Percentiles rank a stretch among this genome's conserved stretches.
phyloP scores from a whole-genome alignment of 495 filamentous ascomycete species.

The Neurospora tetrasperma region DNA sequence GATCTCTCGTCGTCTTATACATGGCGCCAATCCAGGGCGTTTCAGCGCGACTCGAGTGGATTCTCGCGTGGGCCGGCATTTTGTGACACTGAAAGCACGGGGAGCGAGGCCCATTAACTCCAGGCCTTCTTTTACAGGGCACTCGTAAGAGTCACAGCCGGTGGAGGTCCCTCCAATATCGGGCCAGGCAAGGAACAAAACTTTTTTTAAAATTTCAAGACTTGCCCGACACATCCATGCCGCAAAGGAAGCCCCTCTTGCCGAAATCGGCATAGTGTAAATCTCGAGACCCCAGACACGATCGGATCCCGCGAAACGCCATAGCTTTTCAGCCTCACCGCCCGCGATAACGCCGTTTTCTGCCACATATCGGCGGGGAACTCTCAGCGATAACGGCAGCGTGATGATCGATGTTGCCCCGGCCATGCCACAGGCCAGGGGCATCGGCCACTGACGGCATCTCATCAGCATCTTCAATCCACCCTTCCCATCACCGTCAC shows the following conservation, averaged over 20 bases:
- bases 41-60: neutral
- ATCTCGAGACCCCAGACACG: neutral
- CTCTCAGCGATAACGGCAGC: constrained; percentile 18
- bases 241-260: neutral
- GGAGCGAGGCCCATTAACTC: neutral
- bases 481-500: neutral
- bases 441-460: neutral
- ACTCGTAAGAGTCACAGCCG: neutral
- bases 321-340: constrained; percentile 15
- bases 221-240: neutral
- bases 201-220: constrained; percentile 3
- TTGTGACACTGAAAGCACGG: neutral
- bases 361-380: constrained; percentile 17
- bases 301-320: constrained; percentile 14
- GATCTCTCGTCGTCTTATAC: neutral
- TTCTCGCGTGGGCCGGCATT: neutral
- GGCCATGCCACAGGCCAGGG: neutral
- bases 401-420: neutral
- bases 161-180: neutral
- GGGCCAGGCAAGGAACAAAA: neutral
- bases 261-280: neutral
- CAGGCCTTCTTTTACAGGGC: neutral
- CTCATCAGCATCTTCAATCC: neutral
- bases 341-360: constrained; percentile 18
- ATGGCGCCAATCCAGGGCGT: neutral